Conservation (phyloP, 2,329 filamentous ascomycete species). For the Epichloe hybrida region DNA sequence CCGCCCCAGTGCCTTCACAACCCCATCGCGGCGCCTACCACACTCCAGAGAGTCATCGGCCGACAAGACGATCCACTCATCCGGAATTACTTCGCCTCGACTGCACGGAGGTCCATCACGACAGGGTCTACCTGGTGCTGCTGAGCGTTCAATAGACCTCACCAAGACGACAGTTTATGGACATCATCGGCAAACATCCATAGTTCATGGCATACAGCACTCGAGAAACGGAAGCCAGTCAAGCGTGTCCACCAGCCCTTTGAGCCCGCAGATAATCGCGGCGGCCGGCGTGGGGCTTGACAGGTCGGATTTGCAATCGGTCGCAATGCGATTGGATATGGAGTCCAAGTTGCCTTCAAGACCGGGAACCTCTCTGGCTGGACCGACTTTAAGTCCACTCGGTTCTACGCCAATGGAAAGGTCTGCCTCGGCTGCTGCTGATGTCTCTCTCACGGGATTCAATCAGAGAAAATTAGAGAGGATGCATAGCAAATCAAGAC, state of each 20-base stretch:
- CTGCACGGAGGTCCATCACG: conserved; percentile 27
- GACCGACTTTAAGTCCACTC: conserved; percentile 14
- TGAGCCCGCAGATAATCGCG: conserved; percentile 77
- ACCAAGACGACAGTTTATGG: conserved; percentile 53
- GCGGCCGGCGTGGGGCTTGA: conserved; percentile 47
- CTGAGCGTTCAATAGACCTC: conserved; percentile 40
- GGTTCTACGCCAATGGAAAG: conserved; percentile 26
- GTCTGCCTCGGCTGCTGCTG: conserved; percentile 30
- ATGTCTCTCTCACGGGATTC: conserved; percentile 28
- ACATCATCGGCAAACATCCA: conserved; percentile 91
- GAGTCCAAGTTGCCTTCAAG: conserved; percentile 27
- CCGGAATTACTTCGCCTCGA: conserved; percentile 3
- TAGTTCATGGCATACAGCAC: conserved; percentile 94
- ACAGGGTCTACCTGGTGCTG: conserved; percentile 22
- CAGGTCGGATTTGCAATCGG: conserved; percentile 35
- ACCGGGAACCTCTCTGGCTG: conserved; percentile 35
- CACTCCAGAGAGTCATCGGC: conserved; percentile 47
- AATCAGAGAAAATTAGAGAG: conserved; percentile 43
- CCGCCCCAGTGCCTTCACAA: conserved; percentile 30
- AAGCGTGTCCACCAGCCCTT: conserved; percentile 66
- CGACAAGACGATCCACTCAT: conserved; percentile 32
- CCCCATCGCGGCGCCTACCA: conserved; percentile 22
- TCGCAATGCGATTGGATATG: conserved; percentile 29
- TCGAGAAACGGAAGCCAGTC: conserved; percentile 75
- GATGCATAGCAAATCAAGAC: conserved; percentile 53